Percentiles rank a stretch among this genome's conserved stretches.
phyloP scores from a whole-genome alignment of 345 rosid species.

The Noccaea caerulescens region DNA sequence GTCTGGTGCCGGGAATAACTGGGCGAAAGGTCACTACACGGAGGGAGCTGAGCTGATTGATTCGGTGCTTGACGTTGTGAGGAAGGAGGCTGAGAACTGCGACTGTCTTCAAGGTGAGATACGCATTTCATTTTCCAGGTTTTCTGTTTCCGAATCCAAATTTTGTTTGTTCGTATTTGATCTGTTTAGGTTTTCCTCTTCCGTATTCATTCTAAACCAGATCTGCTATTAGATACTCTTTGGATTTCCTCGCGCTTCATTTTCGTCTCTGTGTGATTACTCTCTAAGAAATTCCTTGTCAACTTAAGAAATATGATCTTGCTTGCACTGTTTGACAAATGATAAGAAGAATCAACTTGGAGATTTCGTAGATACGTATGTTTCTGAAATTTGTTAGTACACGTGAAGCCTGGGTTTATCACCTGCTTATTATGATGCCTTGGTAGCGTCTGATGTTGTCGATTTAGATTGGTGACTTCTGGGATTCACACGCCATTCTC shows the following conservation, averaged over 20 bases:
- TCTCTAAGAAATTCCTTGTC: not conserved
- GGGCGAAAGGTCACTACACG: slow-evolving; percentile 26
- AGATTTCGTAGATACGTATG: not conserved
- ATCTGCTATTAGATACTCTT: slow-evolving; percentile 23
- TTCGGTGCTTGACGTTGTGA: slow-evolving; percentile 37
- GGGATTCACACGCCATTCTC: not conserved
- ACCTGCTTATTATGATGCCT: slow-evolving; percentile 10
- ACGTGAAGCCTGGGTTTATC: slow-evolving; percentile 3
- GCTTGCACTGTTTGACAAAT: not conserved
- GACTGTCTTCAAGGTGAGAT: slow-evolving; percentile 43
- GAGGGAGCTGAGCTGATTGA: slow-evolving; percentile 45
- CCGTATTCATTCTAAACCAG: slow-evolving; percentile 14
- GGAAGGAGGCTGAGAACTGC: slow-evolving; percentile 37
- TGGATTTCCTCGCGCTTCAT: not conserved
- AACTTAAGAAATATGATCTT: not conserved
- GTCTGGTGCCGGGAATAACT: slow-evolving; percentile 18
- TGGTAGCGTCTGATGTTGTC: not conserved
- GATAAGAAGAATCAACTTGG: not conserved
- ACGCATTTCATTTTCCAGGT: slow-evolving; percentile 12
- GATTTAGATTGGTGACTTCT: not conserved
- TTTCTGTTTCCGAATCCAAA: slow-evolving; percentile 14
- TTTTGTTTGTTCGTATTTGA: not conserved
- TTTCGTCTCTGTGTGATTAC: not conserved
- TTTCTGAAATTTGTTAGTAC: slow-evolving; percentile 11
- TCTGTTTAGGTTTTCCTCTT: not conserved